Percentiles rank a stretch among this genome's conserved stretches.
phyloP scores from a whole-genome alignment of 2,329 filamentous ascomycete genomes.

The Zymoseptoria pseudotritici region DNA sequence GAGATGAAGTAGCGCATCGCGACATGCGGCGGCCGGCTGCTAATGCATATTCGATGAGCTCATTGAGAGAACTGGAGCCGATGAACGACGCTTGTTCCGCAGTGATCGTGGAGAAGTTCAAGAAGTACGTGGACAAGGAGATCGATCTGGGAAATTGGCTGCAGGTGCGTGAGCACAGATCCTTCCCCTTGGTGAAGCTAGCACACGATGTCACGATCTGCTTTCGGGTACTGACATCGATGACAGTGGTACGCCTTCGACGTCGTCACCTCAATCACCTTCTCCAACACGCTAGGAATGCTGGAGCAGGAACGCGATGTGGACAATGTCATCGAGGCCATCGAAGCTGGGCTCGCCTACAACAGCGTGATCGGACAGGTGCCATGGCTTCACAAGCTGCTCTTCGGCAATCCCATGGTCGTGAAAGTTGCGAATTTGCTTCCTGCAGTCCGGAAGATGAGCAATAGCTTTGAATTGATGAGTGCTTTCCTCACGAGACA shows the following conservation, averaged over 20 bases:
- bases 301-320: slow-evolving; percentile 17
- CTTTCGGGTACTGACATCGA: background rate
- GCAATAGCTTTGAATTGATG: slow-evolving; percentile 18
- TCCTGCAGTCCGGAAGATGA: slow-evolving; percentile 9
- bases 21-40: slow-evolving; percentile 28
- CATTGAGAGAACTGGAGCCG: slow-evolving; percentile 32
- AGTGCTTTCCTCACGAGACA: slow-evolving; percentile 18
- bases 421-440: slow-evolving; percentile 12
- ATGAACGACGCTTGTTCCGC: slow-evolving; percentile 34
- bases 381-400: slow-evolving; percentile 14
- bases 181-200: background rate
- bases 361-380: slow-evolving; percentile 19
- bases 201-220: background rate
- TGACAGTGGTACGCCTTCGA: slow-evolving; percentile 17
- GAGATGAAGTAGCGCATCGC: slow-evolving; percentile 37
- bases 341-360: slow-evolving; percentile 18
- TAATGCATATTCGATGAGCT: slow-evolving; percentile 33
- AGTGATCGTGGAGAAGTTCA: slow-evolving; percentile 30
- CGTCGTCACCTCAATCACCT: slow-evolving; percentile 21
- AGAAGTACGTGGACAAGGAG: slow-evolving; percentile 17
- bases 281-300: slow-evolving; percentile 16
- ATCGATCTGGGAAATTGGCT: slow-evolving; percentile 34
- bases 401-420: slow-evolving; percentile 18
- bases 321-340: slow-evolving; percentile 9
- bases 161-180: slow-evolving; percentile 21